Conservation (phyloP, 2,329 filamentous ascomycete species). For the Trichoderma atrobrunneum region DNA sequence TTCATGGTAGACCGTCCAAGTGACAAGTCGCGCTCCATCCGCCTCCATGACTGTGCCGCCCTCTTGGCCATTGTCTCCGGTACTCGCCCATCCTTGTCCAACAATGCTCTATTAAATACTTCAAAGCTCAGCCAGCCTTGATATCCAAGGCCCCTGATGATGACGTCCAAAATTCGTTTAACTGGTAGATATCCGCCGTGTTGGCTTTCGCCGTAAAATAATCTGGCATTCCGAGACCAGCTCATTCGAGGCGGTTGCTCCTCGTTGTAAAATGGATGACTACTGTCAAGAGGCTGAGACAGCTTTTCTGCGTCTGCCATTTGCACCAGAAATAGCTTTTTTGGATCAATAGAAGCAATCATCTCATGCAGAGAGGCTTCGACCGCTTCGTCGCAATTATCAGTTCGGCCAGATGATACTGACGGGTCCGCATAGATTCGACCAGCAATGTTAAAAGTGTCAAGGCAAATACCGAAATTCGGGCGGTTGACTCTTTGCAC, state of each 20-base stretch:
- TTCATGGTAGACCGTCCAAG: background rate
- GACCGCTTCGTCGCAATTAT: conserved; percentile 55
- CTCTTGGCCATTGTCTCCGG: conserved; percentile 53
- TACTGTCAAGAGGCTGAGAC: conserved; percentile 54
- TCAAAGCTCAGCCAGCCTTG: conserved; percentile 70
- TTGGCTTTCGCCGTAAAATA: conserved; percentile 55
- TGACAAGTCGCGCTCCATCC: conserved; percentile 1
- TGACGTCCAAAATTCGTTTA: conserved; percentile 55
- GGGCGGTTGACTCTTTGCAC: conserved; percentile 61
- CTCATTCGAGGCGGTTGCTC: conserved; percentile 59
- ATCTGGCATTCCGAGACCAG: conserved; percentile 70
- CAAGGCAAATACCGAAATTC: conserved; percentile 75
- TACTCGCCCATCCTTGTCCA: conserved; percentile 61
- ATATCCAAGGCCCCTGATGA: conserved; percentile 63
- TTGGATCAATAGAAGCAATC: conserved; percentile 52
- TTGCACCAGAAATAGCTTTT: conserved; percentile 73
- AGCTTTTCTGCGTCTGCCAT: conserved; percentile 71
- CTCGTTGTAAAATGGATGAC: conserved; percentile 35
- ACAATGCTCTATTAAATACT: conserved; percentile 52
- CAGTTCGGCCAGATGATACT: conserved; percentile 46
- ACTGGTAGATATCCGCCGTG: conserved; percentile 67
- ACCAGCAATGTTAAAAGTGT: conserved; percentile 75
- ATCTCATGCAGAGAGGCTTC: conserved; percentile 54
- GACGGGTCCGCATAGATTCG: conserved; percentile 69
- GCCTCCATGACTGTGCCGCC: conserved; percentile 47